A percentile compares a stretch with the other conserved stretches of the same genome.
phyloP scores from a whole-genome alignment of 768 basidiomycete genomes.

The Russula lepida region DNA sequence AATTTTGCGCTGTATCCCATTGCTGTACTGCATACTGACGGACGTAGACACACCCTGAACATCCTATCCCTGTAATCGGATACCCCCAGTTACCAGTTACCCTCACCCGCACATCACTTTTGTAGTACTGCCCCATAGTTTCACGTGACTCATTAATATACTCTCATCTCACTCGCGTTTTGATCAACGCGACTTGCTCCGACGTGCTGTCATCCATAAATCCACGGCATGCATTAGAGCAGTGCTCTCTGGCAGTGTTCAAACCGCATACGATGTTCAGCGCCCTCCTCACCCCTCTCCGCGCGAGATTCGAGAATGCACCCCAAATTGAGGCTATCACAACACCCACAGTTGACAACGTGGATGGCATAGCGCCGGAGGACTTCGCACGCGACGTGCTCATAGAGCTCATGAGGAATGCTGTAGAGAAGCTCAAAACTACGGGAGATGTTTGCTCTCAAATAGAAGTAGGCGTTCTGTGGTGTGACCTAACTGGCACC shows the following conservation, averaged over 20 bases:
- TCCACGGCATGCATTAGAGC: slow-evolving; percentile 11
- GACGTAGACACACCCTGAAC: background rate
- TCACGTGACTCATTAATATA: background rate
- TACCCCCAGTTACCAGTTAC: slow-evolving; percentile 10
- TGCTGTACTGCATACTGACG: slow-evolving; percentile 10
- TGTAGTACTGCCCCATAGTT: background rate
- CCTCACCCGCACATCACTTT: background rate
- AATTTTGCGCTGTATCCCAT: slow-evolving; percentile 11
- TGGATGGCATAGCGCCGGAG: slow-evolving; percentile 43
- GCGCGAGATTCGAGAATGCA: slow-evolving; percentile 27
- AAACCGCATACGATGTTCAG: slow-evolving; percentile 25
- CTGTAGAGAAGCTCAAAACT: slow-evolving; percentile 61
- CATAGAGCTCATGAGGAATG: slow-evolving; percentile 58
- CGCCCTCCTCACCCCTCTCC: slow-evolving; percentile 30
- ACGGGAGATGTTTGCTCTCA: slow-evolving; percentile 39
- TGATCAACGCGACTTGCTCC: background rate
- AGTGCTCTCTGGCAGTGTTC: background rate
- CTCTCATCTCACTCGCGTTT: background rate
- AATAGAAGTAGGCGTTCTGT: slow-evolving; percentile 41
- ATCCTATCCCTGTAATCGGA: slow-evolving; percentile 9
- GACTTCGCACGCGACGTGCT: slow-evolving; percentile 69
- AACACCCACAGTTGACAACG: slow-evolving; percentile 22
- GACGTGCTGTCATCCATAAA: background rate
- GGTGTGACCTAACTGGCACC: background rate
- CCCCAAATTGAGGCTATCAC: slow-evolving; percentile 9